Conservation (phyloP, 805 yeast species). For the Candida ponderosae region DNA sequence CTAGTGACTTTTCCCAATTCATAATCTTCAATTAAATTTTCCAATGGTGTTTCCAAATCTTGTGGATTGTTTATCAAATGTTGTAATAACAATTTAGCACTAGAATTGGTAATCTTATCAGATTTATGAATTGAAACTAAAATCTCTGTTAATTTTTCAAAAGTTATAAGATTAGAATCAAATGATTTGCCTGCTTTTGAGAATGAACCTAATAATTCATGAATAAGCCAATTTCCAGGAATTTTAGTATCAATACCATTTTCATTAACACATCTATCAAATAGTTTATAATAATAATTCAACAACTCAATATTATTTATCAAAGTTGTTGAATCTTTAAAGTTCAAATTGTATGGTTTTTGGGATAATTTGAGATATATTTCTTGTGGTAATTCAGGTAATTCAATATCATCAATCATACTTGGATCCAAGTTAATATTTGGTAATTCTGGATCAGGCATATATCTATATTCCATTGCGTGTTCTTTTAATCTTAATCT, state of each 20-base stretch:
- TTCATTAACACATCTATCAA: slow-evolving; percentile 16
- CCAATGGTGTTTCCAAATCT: slow-evolving; percentile 27
- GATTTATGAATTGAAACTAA: slow-evolving; percentile 38
- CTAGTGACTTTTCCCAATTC: slow-evolving; percentile 30
- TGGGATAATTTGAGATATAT: slow-evolving; percentile 36
- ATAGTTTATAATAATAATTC: slow-evolving; percentile 44
- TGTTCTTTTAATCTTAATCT: slow-evolving; percentile 71
- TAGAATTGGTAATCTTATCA: slow-evolving; percentile 47
- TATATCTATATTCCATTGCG: slow-evolving; percentile 81
- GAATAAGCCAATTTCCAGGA: slow-evolving; percentile 74
- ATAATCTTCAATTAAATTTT: slow-evolving; percentile 43
- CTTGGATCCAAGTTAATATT: slow-evolving; percentile 36
- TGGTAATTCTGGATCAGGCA: slow-evolving; percentile 91
- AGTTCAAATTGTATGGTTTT: slow-evolving; percentile 46
- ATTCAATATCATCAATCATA: slow-evolving; percentile 25
- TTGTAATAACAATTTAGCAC: slow-evolving; percentile 57
- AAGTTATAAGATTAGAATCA: slow-evolving; percentile 25
- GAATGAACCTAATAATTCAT: slow-evolving; percentile 69
- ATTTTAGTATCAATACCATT: slow-evolving; percentile 25
- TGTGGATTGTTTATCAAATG: slow-evolving; percentile 48
- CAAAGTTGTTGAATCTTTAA: slow-evolving; percentile 72
- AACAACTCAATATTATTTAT: slow-evolving; percentile 43
- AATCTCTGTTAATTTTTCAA: slow-evolving; percentile 44
- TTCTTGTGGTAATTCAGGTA: slow-evolving; percentile 61
- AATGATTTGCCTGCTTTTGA: slow-evolving; percentile 38